Conservation (phyloP, 129 eudicot genomes). For the Scalesia atractyloides region DNA sequence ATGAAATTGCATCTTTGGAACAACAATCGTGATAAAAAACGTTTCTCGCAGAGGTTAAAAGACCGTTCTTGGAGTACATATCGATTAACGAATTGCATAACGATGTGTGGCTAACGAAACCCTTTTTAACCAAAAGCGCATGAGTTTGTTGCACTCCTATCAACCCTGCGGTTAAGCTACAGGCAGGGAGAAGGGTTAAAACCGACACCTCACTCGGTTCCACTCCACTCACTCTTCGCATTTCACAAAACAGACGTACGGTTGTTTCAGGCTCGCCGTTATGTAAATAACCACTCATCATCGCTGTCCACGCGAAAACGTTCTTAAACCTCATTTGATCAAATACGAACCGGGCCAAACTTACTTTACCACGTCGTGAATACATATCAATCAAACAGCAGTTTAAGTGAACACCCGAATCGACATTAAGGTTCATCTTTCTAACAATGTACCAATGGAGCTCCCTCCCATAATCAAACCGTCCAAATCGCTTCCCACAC, state of each 20-base stretch:
- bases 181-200: conserved; percentile 47
- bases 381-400: conserved; percentile 73
- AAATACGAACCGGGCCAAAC: conserved; percentile 46
- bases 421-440: conserved; percentile 29
- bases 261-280: conserved; percentile 44
- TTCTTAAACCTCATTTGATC: conserved; percentile 42
- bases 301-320: conserved; percentile 53
- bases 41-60: conserved; percentile 43
- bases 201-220: conserved; percentile 63
- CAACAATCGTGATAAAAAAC: conserved; percentile 48
- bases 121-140: conserved; percentile 41
- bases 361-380: conserved; percentile 37
- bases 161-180: conserved; percentile 49
- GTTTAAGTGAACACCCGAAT: conserved; percentile 44
- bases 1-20: conserved; percentile 49
- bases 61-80: conserved; percentile 66
- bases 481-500: conserved; percentile 34
- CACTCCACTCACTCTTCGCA: conserved; percentile 31
- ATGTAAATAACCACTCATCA: conserved; percentile 55
- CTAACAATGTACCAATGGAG: conserved; percentile 57
- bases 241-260: conserved; percentile 41
- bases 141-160: conserved; percentile 53
- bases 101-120: conserved; percentile 37
- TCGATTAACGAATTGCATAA: conserved; percentile 59
- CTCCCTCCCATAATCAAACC: conserved; percentile 54